These are phyloP conservation scores for Fusarium phyllophilum DNA, from an alignment of 2,329 filamentous ascomycete species.

Conservation along the genomic window DNA sequence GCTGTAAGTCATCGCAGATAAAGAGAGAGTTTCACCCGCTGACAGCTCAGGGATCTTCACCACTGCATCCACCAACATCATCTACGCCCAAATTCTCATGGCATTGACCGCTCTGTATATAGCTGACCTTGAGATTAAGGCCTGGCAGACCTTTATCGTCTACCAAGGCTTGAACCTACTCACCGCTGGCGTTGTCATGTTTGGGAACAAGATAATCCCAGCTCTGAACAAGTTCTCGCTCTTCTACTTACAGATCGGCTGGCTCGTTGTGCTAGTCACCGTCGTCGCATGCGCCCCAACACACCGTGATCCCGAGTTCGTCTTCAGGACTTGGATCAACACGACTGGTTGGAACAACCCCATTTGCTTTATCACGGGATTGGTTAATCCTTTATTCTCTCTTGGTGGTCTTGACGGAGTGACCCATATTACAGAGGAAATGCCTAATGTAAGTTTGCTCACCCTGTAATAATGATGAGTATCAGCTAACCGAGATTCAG, in stretches of 20 bases:
- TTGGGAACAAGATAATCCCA: neutral
- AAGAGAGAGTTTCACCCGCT: neutral
- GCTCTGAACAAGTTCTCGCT: slow-evolving; percentile 4
- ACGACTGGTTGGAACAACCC: neutral
- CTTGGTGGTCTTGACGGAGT: slow-evolving; percentile 9
- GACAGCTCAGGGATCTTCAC: neutral
- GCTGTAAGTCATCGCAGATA: neutral
- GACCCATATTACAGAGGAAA: slow-evolving; percentile 7
- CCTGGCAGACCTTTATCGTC: slow-evolving; percentile 5
- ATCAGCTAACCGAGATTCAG: too few relatives aligned
- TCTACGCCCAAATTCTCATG: slow-evolving; percentile 1
- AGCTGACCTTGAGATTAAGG: neutral
- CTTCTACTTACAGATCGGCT: neutral
- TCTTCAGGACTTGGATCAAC: slow-evolving; percentile 20
- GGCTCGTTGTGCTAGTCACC: neutral
- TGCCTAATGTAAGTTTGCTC: slow-evolving; percentile 8
- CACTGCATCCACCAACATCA: slow-evolving; percentile 7
- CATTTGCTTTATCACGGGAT: slow-evolving; percentile 5
- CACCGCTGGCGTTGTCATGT: slow-evolving; percentile 1
- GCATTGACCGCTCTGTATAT: neutral
- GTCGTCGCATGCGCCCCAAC: neutral
- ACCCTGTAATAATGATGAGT: too few relatives aligned
- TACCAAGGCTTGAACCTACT: slow-evolving; percentile 3
- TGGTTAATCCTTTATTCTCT: neutral
- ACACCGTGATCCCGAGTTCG: neutral